Evolutionary conservation across 2,329 filamentous ascomycete genomes (phyloP), one percentile per base, ranked within the genome.

Genomic region (Phaeosphaeriaceae sp.): DNA sequence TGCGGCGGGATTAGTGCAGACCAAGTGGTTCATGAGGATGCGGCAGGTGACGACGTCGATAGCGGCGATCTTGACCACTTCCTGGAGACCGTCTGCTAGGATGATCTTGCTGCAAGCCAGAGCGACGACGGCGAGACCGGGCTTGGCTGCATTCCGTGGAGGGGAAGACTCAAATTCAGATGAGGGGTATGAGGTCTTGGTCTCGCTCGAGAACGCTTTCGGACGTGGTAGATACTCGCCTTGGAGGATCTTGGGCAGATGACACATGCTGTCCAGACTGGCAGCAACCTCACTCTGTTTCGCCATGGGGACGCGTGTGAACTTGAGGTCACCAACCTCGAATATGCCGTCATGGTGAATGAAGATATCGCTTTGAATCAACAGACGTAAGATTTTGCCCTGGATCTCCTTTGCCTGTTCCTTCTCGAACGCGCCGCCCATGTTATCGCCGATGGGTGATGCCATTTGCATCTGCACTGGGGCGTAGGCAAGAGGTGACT

Each of bases 31-130:
- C 61, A 77, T 65, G 10, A 77, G 57, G 21, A 76, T 65, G 7
- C 69, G 69, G 24, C 72, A 62, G n/a, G 72, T 68, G 22, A 66
- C 40, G 17, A 76, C 56, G 49, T 77, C 75, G 7, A 77, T 51
- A 0, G 69, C 72, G 7, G 74, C 72, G 22, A 77, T 60, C 57
- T 76, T 75, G 45, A 76, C 69, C 1, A 70, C 61, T 24, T 76
- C 74, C 7, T 70, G 56, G 9, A 51, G 33, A 1, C 64, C 64
- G 31, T 68, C 53, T 15, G 42, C 51, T 15, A 76, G 61, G 0
- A 63, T n/a, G 19, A 76, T 56, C 52, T 71, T 76, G 57, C 67
- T 70, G 54, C 72, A 75, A 17, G 65, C 58, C 1, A 77, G 17
- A 7, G 59, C 67, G 45, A 77, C 55, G n/a, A 68, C 63, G 24